Evolutionary conservation across 495 filamentous ascomycete species (phyloP), one percentile per base, ranked within the genome.

Genomic region (Aspergillus heteromorphus): DNA sequence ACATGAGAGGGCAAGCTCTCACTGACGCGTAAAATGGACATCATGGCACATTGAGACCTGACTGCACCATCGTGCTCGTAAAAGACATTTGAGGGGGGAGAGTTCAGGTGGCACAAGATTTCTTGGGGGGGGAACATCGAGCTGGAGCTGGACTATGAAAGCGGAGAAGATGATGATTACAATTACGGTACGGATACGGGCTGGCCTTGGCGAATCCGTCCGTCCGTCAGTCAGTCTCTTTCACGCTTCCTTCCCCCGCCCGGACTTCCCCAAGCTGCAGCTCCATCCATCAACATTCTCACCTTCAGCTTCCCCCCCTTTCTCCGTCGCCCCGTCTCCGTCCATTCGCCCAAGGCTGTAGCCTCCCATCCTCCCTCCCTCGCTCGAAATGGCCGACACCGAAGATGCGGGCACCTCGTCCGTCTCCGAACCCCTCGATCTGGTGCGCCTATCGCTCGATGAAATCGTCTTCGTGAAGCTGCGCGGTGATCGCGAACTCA

Each of bases 401-500:
- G 87, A 85, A 64, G 87, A 91, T 62, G 77, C 76, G 54, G 73
- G 79, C 54, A 65, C 77, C 43, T 65, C 75, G 36, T 73, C 87
- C 47, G 87, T 89, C 34, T 84, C 88, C 2, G 92, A 95, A 72
- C 92, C 92, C 43, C 85, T 99, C 56, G 95, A 97, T 68, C 83
- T 99, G 14, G 93, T 99, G 53, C 88, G 91, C 48, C 81, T 99
- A 45, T 91, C 88, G 55, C 79, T 99, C 14, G 91, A 96, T 66
- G 95, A 99, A 69, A 83, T 92, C 42, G 93, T 99, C 23, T 96
- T 96, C 72, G 92, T 99, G 57, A 97, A 96, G 80, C 76, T 99
- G 29, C 79, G 93, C 60, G 93, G 93, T 51, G 93, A 97, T 69
- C 84, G 93, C 45, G 95, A 99, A 70, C 79, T 99, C 54, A 93